These are phyloP conservation scores for Cucumis variabilis DNA, from an alignment of 331 rosid genomes.

Conservation along the genomic window DNA sequence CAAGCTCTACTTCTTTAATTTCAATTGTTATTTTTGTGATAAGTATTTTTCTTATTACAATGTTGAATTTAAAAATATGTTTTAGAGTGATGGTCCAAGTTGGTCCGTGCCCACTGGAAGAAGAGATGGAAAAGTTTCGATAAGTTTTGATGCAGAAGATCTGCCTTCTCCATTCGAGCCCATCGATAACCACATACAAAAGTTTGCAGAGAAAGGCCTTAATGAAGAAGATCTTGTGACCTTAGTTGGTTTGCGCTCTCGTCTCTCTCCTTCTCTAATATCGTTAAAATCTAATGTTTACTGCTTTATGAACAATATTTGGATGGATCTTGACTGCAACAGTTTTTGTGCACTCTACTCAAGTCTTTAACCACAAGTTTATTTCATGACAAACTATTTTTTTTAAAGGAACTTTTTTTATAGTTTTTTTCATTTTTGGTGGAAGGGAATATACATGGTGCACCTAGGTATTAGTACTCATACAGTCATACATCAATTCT, in stretches of 20 bases:
- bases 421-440: too few species aligned
- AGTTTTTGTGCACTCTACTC: too few species aligned
- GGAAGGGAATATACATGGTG: too few species aligned
- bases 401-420: too few species aligned
- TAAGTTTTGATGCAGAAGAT: slow-evolving; percentile 53
- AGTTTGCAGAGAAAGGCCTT: slow-evolving; percentile 81
- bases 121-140: slow-evolving; percentile 71
- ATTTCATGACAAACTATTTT: too few species aligned
- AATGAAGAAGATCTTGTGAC: slow-evolving; percentile 74
- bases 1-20: too few species aligned
- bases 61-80: background rate
- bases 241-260: slow-evolving; percentile 50
- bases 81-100: slow-evolving; percentile 76
- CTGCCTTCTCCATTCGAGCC: slow-evolving; percentile 85
- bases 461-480: too few species aligned
- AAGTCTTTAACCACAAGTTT: too few species aligned
- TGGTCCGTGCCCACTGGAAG: slow-evolving; percentile 80
- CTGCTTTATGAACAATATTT: too few species aligned
- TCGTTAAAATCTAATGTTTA: background rate
- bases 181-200: slow-evolving; percentile 57
- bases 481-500: too few species aligned
- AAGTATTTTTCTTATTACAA: too few species aligned
- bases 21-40: background rate
- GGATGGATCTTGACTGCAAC: too few species aligned
- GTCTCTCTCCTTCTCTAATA: background rate